phyloP scores from a whole-genome alignment of 345 rosid genomes.

The Populus tremula region DNA sequence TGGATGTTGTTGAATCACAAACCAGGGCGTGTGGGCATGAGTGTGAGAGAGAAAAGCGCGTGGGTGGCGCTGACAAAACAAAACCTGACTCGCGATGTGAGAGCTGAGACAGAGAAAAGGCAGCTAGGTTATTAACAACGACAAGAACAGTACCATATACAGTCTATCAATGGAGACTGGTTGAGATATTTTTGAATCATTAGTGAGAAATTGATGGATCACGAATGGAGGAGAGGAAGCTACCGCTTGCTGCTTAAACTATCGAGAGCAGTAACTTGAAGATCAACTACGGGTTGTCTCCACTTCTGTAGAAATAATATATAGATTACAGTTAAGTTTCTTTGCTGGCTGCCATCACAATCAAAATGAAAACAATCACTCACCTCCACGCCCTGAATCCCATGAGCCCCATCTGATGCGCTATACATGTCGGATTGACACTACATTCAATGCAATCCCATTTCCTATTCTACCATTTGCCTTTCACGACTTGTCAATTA shows the following conservation, averaged over 20 bases:
- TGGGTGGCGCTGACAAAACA: slow-evolving; percentile 37
- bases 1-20: slow-evolving; percentile 48
- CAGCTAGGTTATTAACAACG: background rate
- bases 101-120: background rate
- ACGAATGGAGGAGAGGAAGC: background rate
- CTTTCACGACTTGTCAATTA: background rate
- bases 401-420: slow-evolving; percentile 28
- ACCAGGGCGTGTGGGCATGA: slow-evolving; percentile 65
- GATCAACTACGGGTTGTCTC: background rate
- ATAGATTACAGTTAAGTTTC: background rate
- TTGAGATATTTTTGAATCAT: background rate
- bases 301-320: background rate
- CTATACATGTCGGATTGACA: slow-evolving; percentile 1
- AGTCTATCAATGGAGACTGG: background rate
- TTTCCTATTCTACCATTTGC: background rate
- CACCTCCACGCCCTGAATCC: slow-evolving; percentile 28
- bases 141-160: background rate
- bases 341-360: background rate
- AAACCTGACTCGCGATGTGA: background rate
- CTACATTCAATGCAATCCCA: slow-evolving; percentile 1
- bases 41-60: slow-evolving; percentile 22
- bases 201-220: background rate
- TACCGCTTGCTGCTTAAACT: too few species aligned
- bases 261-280: background rate
- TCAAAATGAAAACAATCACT: background rate